Conservation (phyloP, 2,329 filamentous ascomycete genomes). For the Neofusicoccum ribis region DNA sequence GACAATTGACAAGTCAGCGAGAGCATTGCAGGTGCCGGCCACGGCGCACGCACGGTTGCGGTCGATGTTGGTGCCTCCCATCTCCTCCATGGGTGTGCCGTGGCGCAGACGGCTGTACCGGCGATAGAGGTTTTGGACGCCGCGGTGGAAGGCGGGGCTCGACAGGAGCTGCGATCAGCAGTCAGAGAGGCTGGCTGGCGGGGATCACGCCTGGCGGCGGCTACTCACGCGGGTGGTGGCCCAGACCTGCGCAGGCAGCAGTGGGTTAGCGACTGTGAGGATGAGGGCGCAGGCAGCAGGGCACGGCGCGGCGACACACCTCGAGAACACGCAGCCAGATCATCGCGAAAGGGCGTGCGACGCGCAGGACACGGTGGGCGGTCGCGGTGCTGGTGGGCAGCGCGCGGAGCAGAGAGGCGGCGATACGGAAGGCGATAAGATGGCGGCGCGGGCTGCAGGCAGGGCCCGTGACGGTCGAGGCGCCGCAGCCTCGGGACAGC, state of each 20-base stretch:
- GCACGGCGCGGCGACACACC: conserved; percentile 13
- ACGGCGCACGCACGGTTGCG: conserved; percentile 31
- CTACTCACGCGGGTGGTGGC: conserved; percentile 37
- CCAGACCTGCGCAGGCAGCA: conserved; percentile 33
- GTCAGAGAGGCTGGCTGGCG: conserved; percentile 13
- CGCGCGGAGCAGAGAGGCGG: not conserved
- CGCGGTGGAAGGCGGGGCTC: conserved; percentile 57
- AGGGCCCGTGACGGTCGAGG: not conserved
- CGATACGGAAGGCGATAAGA: conserved; percentile 7
- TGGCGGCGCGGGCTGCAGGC: not conserved
- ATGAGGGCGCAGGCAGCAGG: conserved; percentile 15
- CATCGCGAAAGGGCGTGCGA: not conserved
- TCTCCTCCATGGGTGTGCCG: conserved; percentile 51
- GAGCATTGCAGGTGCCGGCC: conserved; percentile 25
- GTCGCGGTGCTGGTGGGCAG: not conserved
- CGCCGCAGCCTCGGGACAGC: conserved; percentile 14
- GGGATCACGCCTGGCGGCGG: not conserved
- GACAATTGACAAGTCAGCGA: not conserved
- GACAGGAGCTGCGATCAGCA: conserved; percentile 47
- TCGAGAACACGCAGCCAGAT: conserved; percentile 13
- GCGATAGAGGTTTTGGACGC: conserved; percentile 52
- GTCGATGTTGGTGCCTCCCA: conserved; percentile 52
- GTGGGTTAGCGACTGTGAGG: conserved; percentile 26
- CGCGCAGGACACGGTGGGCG: no score
- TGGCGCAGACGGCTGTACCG: conserved; percentile 46